These are phyloP conservation scores for Xylaria sp. DNA, from an alignment of 2,329 filamentous ascomycete genomes.

Conservation along the genomic window DNA sequence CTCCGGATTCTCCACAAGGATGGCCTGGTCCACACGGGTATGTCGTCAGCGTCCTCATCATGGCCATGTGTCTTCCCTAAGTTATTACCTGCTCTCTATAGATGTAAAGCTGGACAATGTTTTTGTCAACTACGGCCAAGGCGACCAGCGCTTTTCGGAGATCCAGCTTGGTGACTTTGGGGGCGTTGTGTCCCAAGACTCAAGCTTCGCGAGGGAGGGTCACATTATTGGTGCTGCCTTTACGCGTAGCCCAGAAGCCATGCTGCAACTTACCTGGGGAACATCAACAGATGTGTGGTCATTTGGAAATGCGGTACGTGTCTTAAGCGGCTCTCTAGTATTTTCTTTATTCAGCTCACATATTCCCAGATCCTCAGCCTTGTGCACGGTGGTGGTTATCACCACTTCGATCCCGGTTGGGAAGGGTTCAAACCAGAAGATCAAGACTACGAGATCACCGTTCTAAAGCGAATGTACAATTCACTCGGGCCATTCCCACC, in stretches of 20 bases:
- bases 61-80: conserved; percentile 2
- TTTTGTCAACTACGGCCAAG: conserved; percentile 32
- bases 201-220: conserved; percentile 31
- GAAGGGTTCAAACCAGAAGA: conserved; percentile 25
- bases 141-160: conserved; percentile 30
- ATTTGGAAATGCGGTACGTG: conserved; percentile 34
- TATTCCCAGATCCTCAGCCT: conserved; percentile 32
- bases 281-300: conserved; percentile 39
- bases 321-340: conserved; percentile 19
- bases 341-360: conserved; percentile 2
- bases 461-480: conserved; percentile 35
- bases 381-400: conserved; percentile 34
- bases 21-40: conserved; percentile 36
- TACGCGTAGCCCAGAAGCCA: conserved; percentile 36
- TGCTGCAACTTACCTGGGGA: conserved; percentile 33
- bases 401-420: conserved; percentile 35
- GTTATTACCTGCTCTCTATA: conserved; percentile 12
- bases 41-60: not conserved
- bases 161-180: conserved; percentile 39
- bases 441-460: conserved; percentile 33
- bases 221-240: conserved; percentile 33
- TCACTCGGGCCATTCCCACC: conserved; percentile 35
- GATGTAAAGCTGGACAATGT: conserved; percentile 39
- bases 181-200: conserved; percentile 31
- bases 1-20: conserved; percentile 34